A percentile compares a stretch with the other conserved stretches of the same genome.
Conservation (phyloP, 345 rosid genomes). For the Dovyalis caffra region DNA sequence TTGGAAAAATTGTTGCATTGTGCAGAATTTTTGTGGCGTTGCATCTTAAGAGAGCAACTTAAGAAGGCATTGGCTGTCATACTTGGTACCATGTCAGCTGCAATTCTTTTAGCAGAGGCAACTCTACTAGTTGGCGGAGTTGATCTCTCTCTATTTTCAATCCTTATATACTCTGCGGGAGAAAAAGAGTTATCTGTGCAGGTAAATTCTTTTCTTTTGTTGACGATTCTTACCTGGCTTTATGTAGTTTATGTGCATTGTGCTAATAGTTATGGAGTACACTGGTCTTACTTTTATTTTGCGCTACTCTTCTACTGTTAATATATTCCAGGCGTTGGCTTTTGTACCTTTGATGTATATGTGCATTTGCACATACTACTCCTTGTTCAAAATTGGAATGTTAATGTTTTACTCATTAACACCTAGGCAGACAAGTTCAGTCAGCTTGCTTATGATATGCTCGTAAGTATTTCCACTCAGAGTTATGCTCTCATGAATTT, state of each 20-base stretch:
- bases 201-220: constrained; percentile 16
- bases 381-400: constrained; percentile 95
- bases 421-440: constrained; percentile 95
- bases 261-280: neutral
- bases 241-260: neutral
- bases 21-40: constrained; percentile 92
- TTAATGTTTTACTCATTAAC: constrained; percentile 97
- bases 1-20: neutral
- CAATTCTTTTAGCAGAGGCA: constrained; percentile 97
- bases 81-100: constrained; percentile 81
- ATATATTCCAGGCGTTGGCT: constrained; percentile 68
- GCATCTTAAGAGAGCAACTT: constrained; percentile 64
- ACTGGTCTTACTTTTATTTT: neutral
- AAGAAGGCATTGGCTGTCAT: constrained; percentile 65
- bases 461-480: constrained; percentile 58
- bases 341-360: constrained; percentile 95
- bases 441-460: constrained; percentile 97
- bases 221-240: neutral
- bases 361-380: constrained; percentile 96
- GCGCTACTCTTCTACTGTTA: constrained; percentile 7
- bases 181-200: constrained; percentile 30
- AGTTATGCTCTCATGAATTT: constrained; percentile 4
- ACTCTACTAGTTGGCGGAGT: constrained; percentile 50
- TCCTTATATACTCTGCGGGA: constrained; percentile 78
- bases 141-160: constrained; percentile 89